Conservation (phyloP, 805 yeast species). For the Nakazawaea sp. region DNA sequence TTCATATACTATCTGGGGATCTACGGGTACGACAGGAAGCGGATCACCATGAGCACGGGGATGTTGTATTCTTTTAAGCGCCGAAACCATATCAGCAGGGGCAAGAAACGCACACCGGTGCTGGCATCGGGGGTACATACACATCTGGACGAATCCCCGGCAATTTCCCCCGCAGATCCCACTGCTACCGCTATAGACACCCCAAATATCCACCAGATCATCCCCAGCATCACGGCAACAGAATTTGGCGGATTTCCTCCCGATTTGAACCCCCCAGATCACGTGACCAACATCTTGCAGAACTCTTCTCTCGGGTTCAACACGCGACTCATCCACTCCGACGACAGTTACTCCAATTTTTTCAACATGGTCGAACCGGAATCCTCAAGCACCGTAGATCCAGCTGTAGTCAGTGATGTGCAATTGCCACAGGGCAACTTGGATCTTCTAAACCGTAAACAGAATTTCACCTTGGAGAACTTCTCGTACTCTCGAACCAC, state of each 20-base stretch:
- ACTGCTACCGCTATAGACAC: neutral
- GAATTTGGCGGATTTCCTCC: too few relatives aligned
- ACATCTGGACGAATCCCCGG: neutral
- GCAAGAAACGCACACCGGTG: neutral
- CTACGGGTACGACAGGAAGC: slow-evolving; percentile 17
- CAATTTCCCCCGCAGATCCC: neutral
- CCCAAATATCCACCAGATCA: neutral
- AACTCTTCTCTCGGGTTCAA: slow-evolving; percentile 22
- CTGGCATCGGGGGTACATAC: neutral
- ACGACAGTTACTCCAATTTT: slow-evolving; percentile 19
- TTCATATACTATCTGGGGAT: slow-evolving; percentile 12
- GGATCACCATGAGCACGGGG: slow-evolving; percentile 24
- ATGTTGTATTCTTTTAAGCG: slow-evolving; percentile 27
- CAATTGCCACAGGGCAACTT: neutral
- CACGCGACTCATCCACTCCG: slow-evolving; percentile 29
- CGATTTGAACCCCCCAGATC: slow-evolving; percentile 1
- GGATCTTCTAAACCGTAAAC: neutral
- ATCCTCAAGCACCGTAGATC: slow-evolving; percentile 2
- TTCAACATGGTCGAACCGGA: slow-evolving; percentile 12
- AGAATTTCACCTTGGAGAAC: neutral
- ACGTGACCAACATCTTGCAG: too few relatives aligned
- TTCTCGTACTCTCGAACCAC: slow-evolving; percentile 30
- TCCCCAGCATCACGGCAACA: neutral
- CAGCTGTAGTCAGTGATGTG: neutral
- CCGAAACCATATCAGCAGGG: slow-evolving; percentile 17